Evolutionary conservation across 176 grass and related monocot genomes (phyloP).

Genomic region (Dendrocalamus sinicus): DNA sequence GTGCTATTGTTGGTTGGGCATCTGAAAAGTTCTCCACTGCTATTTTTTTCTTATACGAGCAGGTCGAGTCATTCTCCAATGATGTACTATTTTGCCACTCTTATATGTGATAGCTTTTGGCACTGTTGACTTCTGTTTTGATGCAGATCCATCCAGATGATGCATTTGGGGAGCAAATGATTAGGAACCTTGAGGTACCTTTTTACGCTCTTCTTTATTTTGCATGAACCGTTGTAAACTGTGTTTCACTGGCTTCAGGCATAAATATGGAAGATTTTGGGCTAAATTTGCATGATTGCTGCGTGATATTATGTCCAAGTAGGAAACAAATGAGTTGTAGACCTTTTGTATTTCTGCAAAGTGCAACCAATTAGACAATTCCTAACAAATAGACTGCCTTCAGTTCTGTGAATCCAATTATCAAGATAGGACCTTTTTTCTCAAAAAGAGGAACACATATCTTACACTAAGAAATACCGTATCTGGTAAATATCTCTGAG

Average conservation of each 20-base stretch:
- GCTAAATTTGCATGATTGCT: slow-evolving; percentile 11
- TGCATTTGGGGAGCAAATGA: slow-evolving; percentile 99
- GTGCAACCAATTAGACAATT: neutral
- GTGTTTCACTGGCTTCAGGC: slow-evolving; percentile 5
- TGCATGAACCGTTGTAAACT: neutral
- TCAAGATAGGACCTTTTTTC: neutral
- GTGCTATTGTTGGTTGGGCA: slow-evolving; percentile 82
- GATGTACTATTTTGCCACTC: slow-evolving; percentile 31
- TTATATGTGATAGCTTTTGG: slow-evolving; percentile 26
- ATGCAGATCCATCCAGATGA: slow-evolving; percentile 92
- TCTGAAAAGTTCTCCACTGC: slow-evolving; percentile 78
- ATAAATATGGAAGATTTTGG: neutral
- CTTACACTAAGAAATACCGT: neutral
- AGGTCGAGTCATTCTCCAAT: slow-evolving; percentile 56
- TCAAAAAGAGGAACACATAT: neutral
- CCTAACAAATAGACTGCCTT: neutral
- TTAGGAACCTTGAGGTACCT: slow-evolving; percentile 91
- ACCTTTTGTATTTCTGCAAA: neutral
- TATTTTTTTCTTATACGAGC: slow-evolving; percentile 93
- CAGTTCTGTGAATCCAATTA: slow-evolving; percentile 1
- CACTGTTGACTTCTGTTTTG: slow-evolving; percentile 34
- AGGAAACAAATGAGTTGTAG: neutral
- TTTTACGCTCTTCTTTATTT: slow-evolving; percentile 18
- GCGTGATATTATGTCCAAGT: neutral
- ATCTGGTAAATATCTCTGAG: neutral